Evolutionary conservation across 306 rosid genomes (phyloP).

Genomic region (Alnus glutinosa): DNA sequence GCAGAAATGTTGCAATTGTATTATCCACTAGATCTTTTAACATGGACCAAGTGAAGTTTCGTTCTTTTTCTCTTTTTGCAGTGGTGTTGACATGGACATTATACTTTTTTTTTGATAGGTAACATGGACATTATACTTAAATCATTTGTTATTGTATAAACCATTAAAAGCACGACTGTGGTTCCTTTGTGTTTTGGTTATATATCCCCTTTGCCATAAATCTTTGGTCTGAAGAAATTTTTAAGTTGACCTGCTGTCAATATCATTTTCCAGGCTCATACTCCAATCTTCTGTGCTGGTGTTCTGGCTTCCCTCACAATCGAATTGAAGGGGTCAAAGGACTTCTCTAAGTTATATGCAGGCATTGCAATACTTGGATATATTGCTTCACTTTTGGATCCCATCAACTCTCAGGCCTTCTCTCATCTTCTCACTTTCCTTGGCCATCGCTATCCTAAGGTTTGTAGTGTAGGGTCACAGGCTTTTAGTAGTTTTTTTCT

Average conservation of each 20-base stretch:
- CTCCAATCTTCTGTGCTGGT: constrained; percentile 56
- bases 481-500: background rate
- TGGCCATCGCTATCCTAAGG: constrained; percentile 88
- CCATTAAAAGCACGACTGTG: background rate
- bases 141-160: background rate
- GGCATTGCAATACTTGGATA: constrained; percentile 92
- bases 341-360: constrained; percentile 88
- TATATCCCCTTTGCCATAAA: background rate
- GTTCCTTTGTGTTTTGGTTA: background rate
- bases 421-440: constrained; percentile 74
- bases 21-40: background rate
- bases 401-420: constrained; percentile 58
- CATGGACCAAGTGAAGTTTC: background rate
- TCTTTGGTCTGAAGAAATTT: constrained; percentile 16
- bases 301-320: constrained; percentile 67
- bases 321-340: constrained; percentile 74
- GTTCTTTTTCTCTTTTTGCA: background rate
- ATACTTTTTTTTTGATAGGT: background rate
- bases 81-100: background rate
- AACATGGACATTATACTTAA: background rate
- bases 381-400: constrained; percentile 59
- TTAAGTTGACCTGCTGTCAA: constrained; percentile 10
- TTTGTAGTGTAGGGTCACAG: constrained; percentile 35
- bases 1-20: background rate
- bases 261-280: constrained; percentile 57